Evolutionary conservation across 2,329 filamentous ascomycete genomes (phyloP).

Genomic region (Magnaporthiopsis poae): DNA sequence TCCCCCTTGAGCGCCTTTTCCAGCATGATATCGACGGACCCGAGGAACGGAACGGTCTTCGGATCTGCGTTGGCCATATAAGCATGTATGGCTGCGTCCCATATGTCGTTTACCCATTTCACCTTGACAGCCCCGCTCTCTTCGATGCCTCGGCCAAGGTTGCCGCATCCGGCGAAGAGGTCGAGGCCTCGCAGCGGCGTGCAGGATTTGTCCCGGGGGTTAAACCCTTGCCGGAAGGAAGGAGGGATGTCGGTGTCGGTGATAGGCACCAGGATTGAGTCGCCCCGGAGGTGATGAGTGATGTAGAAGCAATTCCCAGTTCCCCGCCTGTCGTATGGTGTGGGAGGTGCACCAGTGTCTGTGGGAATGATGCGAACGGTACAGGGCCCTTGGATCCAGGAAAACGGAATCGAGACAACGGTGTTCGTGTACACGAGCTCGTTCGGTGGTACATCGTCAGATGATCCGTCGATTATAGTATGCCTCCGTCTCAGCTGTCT

Average conservation of each 20-base stretch:
- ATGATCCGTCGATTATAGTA: constrained; percentile 23
- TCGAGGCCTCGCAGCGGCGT: constrained; percentile 52
- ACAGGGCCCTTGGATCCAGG: constrained; percentile 45
- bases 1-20: constrained; percentile 42
- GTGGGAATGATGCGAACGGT: constrained; percentile 44
- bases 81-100: constrained; percentile 54
- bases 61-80: constrained; percentile 56
- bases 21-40: constrained; percentile 64
- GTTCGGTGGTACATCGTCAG: constrained; percentile 34
- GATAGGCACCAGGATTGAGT: not conserved
- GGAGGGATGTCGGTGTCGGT: not conserved
- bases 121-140: constrained; percentile 58
- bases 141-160: constrained; percentile 66
- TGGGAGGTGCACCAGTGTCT: not conserved
- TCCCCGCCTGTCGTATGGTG: constrained; percentile 56
- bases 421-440: constrained; percentile 48
- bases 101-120: constrained; percentile 59
- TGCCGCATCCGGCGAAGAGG: constrained; percentile 69
- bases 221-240: constrained; percentile 38
- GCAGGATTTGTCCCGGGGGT: constrained; percentile 27
- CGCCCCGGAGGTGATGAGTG: constrained; percentile 22
- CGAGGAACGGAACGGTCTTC: constrained; percentile 45
- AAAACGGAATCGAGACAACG: constrained; percentile 25
- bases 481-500: constrained; percentile 43
- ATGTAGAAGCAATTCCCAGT: constrained; percentile 59